phyloP scores from a whole-genome alignment of 208 protist species.

The Leishmania amazonensis region DNA sequence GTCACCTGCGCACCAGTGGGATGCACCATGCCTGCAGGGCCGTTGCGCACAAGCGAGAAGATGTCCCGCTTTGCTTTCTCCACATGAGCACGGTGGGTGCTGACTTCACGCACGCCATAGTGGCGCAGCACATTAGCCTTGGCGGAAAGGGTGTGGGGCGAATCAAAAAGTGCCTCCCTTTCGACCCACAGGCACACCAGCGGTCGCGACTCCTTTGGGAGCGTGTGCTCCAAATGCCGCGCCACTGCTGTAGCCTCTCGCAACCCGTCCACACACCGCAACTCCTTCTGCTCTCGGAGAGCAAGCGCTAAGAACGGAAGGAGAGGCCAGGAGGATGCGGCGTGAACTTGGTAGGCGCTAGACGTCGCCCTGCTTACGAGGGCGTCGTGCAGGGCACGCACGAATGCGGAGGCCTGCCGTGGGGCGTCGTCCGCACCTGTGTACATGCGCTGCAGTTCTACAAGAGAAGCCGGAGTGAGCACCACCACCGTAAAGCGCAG shows the following conservation, averaged over 20 bases:
- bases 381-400: constrained; percentile 5
- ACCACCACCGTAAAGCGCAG: constrained; percentile 1
- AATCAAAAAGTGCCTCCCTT: constrained; percentile 1
- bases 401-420: background rate
- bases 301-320: constrained; percentile 10
- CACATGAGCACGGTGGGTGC: constrained; percentile 23
- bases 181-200: constrained; percentile 32
- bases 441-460: constrained; percentile 26
- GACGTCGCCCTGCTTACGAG: constrained; percentile 2
- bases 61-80: constrained; percentile 39
- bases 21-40: background rate
- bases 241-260: constrained; percentile 25
- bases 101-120: constrained; percentile 28
- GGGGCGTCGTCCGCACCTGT: background rate
- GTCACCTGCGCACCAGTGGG: background rate
- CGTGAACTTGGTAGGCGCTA: background rate
- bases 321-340: constrained; percentile 18
- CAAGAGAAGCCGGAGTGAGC: constrained; percentile 16
- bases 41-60: constrained; percentile 22
- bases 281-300: background rate
- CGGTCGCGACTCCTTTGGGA: constrained; percentile 15
- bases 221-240: constrained; percentile 17
- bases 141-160: constrained; percentile 2
- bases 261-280: constrained; percentile 14
- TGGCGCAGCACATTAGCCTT: constrained; percentile 15